Conservation (phyloP, 176 grass and related monocot species). For the Saccharum officinarum region DNA sequence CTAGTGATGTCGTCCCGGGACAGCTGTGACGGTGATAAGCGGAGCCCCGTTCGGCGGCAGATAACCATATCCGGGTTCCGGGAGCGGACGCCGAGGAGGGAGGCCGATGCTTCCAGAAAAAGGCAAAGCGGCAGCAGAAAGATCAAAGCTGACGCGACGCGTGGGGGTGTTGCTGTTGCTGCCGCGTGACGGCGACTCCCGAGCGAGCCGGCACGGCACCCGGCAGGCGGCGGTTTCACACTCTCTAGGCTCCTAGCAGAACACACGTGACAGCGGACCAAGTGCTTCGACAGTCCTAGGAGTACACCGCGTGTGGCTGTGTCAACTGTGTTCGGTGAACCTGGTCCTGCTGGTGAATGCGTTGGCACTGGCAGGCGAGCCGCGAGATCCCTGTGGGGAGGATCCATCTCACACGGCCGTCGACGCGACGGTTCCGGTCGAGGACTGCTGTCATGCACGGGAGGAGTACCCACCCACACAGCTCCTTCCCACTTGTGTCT, state of each 20-base stretch:
- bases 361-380: too few relatives aligned
- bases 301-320: background rate
- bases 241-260: background rate
- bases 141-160: background rate
- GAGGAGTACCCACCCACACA: too few relatives aligned
- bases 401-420: too few relatives aligned
- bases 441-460: too few relatives aligned
- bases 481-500: background rate
- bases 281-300: background rate
- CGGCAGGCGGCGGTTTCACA: too few relatives aligned
- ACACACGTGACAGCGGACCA: constrained; percentile 3
- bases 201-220: too few relatives aligned
- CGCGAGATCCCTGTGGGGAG: too few relatives aligned
- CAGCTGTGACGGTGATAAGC: constrained; percentile 14
- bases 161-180: too few relatives aligned
- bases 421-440: too few relatives aligned
- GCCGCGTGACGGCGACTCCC: background rate
- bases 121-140: background rate
- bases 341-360: background rate
- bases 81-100: background rate
- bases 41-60: background rate
- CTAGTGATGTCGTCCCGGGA: background rate
- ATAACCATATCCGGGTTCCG: background rate
- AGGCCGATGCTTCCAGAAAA: constrained; percentile 13
- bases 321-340: background rate